Base-by-base conservation (phyloP, 768 basidiomycete genomes). In the Hygrocybe punicea region DNA sequence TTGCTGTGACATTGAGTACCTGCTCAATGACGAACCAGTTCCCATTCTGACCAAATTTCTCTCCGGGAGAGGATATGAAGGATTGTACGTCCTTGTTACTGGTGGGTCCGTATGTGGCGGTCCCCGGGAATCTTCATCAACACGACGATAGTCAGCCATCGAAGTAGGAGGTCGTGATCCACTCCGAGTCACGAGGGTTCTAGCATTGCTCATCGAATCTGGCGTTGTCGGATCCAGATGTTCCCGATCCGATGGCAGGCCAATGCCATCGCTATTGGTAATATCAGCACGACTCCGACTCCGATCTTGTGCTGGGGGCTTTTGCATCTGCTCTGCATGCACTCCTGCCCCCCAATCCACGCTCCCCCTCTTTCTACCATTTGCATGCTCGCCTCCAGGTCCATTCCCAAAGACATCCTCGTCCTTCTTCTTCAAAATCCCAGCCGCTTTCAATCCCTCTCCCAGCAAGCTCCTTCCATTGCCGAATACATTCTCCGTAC, bases 361-460 rank as follows among this genome's bases (percentile, higher is more conserved):
- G 64, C 68, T 61, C 56, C 45, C 55, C 65, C 33, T 64, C 58
- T 44, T 66, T 62, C 59, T 65, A 57, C 19, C 67, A 59, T 24
- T 65, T 60, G 49, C 67, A 62, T 42, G 69, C 52, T 78, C 73
- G 34, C 78, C 73, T 37, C 64, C 63, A 2, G 57, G 65, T 55
- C 58, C 66, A 61, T 65, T 69, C 53, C 57, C 61, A 58, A 69
- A 73, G 34, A 71, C 58, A 53, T 72, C 70, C 4, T 42, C 50
- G 36, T 55, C 58, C 29, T 57, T 58, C 62, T 59, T 58, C 62
- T 58, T 47, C 69, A 68, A 70, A 66, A 77, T 78, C 9, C 89
- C 90, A 0, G 89, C 87, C 0, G 88, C 86, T 48, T 85, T 78
- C 57, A 91, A 65, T 14, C 83, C 84, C 67, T 90, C 87, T 3